phyloP scores from a whole-genome alignment of 2,329 filamentous ascomycete species.

The Phyllosticta capitalensis region DNA sequence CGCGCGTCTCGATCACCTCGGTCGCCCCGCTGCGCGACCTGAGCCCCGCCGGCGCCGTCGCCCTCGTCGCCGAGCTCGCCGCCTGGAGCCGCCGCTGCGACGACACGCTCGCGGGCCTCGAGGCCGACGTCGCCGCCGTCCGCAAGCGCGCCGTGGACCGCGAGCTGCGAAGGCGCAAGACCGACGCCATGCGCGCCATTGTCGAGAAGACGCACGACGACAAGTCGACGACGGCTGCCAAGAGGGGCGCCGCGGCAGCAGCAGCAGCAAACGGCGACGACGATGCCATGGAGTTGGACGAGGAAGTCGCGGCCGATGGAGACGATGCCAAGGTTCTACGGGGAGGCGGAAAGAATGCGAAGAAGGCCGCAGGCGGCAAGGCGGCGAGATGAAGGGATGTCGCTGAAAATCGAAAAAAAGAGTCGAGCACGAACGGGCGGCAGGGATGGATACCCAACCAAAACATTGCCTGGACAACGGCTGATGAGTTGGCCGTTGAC shows the following conservation, averaged over 20 bases:
- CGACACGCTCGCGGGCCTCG: constrained; percentile 62
- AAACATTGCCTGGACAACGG: too few relatives aligned
- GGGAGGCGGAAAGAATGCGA: not conserved
- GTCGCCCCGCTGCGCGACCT: constrained; percentile 83
- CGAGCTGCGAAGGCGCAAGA: not conserved
- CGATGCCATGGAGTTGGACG: constrained; percentile 30
- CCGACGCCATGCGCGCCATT: not conserved
- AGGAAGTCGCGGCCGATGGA: constrained; percentile 10
- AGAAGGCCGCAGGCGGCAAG: not conserved
- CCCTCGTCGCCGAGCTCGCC: constrained; percentile 58
- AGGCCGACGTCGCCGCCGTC: constrained; percentile 53
- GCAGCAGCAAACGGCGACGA: constrained; percentile 17
- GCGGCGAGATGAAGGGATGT: not conserved
- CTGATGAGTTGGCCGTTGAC: too few relatives aligned
- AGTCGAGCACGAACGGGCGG: too few relatives aligned
- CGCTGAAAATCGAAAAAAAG: too few relatives aligned
- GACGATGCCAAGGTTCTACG: constrained; percentile 15
- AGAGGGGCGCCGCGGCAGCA: constrained; percentile 9
- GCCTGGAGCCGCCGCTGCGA: constrained; percentile 75
- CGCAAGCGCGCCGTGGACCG: not conserved
- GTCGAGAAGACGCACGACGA: constrained; percentile 6
- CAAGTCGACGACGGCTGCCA: not conserved
- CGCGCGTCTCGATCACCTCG: constrained; percentile 66
- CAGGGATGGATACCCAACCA: too few relatives aligned
- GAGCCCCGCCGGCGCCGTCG: constrained; percentile 58